Conservation (phyloP, 106 monocot genomes). For the Dioscorea zingiberensis region DNA sequence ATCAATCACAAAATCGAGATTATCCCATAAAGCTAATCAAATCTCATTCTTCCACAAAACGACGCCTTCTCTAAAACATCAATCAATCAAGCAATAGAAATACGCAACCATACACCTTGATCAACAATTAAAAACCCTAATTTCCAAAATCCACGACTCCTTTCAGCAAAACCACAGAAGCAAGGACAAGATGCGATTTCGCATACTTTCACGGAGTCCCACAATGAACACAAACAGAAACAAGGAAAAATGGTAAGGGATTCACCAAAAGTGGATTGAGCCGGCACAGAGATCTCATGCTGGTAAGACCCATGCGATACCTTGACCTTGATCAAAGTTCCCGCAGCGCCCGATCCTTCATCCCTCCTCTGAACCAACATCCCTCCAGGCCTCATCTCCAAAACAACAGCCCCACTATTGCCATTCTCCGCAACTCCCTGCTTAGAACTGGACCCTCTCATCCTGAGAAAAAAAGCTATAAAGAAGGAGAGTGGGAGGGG, state of each 20-base stretch:
- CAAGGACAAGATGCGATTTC: background rate
- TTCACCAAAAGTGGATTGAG: constrained; percentile 82
- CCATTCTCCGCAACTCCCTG: constrained; percentile 10
- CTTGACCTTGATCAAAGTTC: constrained; percentile 61
- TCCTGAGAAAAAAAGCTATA: constrained; percentile 1
- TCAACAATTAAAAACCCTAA: background rate
- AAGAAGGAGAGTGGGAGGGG: too few species aligned
- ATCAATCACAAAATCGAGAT: background rate
- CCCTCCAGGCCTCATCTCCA: constrained; percentile 79
- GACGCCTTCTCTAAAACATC: background rate
- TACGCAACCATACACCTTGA: background rate
- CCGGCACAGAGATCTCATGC: constrained; percentile 62
- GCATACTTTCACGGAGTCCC: background rate
- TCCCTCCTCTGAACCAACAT: constrained; percentile 79
- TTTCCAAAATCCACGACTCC: background rate
- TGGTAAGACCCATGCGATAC: constrained; percentile 50
- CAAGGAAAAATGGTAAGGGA: background rate
- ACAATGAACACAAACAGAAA: background rate
- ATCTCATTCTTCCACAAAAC: background rate
- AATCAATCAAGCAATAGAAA: background rate
- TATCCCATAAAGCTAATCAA: background rate
- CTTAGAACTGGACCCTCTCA: constrained; percentile 22
- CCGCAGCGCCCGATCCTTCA: constrained; percentile 15
- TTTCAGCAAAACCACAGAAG: background rate
- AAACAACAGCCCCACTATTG: constrained; percentile 20